phyloP scores from a whole-genome alignment of 495 filamentous ascomycete species.

The Neurospora cerealis region DNA sequence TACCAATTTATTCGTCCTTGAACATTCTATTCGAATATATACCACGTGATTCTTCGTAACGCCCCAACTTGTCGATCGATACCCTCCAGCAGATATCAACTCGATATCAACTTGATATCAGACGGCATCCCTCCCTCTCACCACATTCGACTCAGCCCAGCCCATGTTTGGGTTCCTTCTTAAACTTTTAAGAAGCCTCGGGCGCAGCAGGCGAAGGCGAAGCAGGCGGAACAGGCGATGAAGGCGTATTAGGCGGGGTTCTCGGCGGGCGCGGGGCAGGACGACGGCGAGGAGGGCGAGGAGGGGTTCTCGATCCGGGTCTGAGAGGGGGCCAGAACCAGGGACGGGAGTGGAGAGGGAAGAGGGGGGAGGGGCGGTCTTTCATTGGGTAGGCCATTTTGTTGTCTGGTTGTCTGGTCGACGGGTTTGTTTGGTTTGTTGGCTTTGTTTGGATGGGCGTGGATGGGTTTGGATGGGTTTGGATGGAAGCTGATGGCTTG shows the following conservation, averaged over 20 bases:
- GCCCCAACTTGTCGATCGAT: no score
- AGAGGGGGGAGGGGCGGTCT: neutral
- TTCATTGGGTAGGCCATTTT: neutral
- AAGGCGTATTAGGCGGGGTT: neutral
- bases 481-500: neutral
- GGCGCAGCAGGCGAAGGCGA: neutral
- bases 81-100: no score
- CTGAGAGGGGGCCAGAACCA: neutral
- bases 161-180: no score
- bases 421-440: neutral
- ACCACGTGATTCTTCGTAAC: no score
- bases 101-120: neutral
- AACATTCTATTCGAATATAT: no score
- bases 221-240: neutral
- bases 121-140: neutral
- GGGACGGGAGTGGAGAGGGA: neutral
- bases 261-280: neutral
- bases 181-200: neutral
- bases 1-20: no score
- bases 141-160: no score
- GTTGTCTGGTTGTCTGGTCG: neutral
- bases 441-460: neutral
- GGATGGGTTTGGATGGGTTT: no score
- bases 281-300: neutral
- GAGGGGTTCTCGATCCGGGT: neutral